phyloP scores from a whole-genome alignment of 164 flowering plant species.

The Tetracentron sinense region DNA sequence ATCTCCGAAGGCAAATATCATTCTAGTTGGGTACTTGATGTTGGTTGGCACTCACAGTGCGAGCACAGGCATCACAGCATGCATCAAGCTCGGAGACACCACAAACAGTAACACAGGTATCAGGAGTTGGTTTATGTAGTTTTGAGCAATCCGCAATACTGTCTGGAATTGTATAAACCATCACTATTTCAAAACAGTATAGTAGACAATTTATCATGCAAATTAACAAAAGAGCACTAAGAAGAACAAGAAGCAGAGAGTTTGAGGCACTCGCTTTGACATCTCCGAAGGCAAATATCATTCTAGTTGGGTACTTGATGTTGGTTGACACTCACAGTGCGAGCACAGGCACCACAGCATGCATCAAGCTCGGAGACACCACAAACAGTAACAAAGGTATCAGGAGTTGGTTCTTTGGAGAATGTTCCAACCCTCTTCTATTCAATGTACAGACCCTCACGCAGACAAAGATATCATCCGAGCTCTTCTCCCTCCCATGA shows the following conservation, averaged over 20 bases:
- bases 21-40: slow-evolving; percentile 90
- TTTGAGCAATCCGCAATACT: neutral
- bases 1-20: slow-evolving; percentile 67
- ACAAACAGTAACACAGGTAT: slow-evolving; percentile 81
- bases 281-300: slow-evolving; percentile 67
- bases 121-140: slow-evolving; percentile 28
- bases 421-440: slow-evolving; percentile 81
- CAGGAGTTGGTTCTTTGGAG: slow-evolving; percentile 82
- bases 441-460: slow-evolving; percentile 92
- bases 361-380: slow-evolving; percentile 92
- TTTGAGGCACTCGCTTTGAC: slow-evolving; percentile 79
- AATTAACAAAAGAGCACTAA: slow-evolving; percentile 8
- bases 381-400: slow-evolving; percentile 81
- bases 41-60: slow-evolving; percentile 80
- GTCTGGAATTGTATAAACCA: neutral
- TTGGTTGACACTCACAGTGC: slow-evolving; percentile 81
- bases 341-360: slow-evolving; percentile 87
- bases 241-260: slow-evolving; percentile 43
- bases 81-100: slow-evolving; percentile 91
- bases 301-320: slow-evolving; percentile 90
- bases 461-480: slow-evolving; percentile 84
- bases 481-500: slow-evolving; percentile 73
- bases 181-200: neutral
- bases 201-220: neutral
- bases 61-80: slow-evolving; percentile 88